phyloP scores from a whole-genome alignment of 495 filamentous ascomycete species.

The Thermothielavioides terrestris region DNA sequence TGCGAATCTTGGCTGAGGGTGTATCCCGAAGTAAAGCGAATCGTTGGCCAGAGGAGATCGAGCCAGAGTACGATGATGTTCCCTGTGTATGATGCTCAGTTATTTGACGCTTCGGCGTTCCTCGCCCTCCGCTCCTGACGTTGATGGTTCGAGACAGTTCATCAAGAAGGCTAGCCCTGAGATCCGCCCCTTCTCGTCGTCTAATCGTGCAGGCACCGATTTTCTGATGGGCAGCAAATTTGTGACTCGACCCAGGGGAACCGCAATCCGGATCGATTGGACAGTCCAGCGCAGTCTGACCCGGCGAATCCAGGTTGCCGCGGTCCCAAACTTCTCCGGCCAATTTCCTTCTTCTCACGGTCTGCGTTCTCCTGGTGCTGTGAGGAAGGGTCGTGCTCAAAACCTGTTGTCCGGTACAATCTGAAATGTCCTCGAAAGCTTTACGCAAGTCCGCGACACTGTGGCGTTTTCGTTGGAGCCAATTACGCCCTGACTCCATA shows the following conservation, averaged over 20 bases:
- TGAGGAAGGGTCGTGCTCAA: neutral
- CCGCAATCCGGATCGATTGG: neutral
- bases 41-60: neutral
- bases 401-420: neutral
- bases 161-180: neutral
- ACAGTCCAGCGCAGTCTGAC: neutral
- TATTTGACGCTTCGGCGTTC: neutral
- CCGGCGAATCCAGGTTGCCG: neutral
- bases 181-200: neutral
- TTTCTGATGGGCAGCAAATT: neutral
- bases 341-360: too few species aligned
- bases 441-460: conserved; percentile 31
- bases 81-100: neutral
- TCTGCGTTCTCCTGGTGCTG: too few species aligned
- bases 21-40: conserved; percentile 5
- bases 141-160: neutral
- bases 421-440: conserved; percentile 21
- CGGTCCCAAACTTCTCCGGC: too few species aligned
- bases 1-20: conserved; percentile 9
- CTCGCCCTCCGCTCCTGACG: too few species aligned
- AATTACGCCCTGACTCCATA: too few species aligned
- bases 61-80: neutral
- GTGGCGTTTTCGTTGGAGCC: conserved; percentile 13
- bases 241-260: neutral
- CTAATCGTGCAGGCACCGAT: neutral